Conservation (phyloP, 2,329 filamentous ascomycete species). For the Salinomyces thailandicus region DNA sequence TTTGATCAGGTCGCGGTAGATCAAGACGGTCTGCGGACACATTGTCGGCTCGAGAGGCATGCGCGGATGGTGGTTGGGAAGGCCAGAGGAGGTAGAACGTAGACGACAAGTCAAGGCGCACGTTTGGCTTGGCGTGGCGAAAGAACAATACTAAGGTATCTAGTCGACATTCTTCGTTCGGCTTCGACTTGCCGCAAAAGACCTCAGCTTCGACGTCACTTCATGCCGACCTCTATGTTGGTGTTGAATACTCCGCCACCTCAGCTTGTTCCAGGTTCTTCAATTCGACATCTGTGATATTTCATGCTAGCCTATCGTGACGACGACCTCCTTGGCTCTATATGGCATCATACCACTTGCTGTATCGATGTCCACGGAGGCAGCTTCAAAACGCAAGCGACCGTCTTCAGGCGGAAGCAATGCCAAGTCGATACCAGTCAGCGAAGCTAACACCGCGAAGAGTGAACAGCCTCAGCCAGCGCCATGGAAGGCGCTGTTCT, state of each 20-base stretch:
- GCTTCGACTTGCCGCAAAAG: neutral
- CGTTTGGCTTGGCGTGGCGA: constrained; percentile 1
- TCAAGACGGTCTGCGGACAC: constrained; percentile 21
- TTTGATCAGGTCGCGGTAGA: constrained; percentile 19
- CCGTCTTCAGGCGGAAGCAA: neutral
- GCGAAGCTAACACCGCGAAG: neutral
- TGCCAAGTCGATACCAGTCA: neutral
- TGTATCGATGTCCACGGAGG: neutral
- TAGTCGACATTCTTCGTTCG: constrained; percentile 17
- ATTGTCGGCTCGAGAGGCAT: no score
- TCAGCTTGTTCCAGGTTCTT: neutral
- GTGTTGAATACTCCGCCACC: no score
- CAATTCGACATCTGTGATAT: no score
- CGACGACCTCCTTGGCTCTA: neutral
- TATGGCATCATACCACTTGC: neutral
- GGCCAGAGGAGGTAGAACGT: no score
- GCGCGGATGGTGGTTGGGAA: neutral
- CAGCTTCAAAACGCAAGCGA: neutral
- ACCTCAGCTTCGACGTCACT: constrained; percentile 5
- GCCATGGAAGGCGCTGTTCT: constrained; percentile 53
- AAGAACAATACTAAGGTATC: constrained; percentile 25
- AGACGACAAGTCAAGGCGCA: neutral
- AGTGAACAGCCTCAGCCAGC: constrained; percentile 9
- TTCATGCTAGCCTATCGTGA: no score
- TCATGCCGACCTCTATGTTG: no score